Evolutionary conservation across 2,329 filamentous ascomycete species (phyloP).

Genomic region (Elsinoe batatas): DNA sequence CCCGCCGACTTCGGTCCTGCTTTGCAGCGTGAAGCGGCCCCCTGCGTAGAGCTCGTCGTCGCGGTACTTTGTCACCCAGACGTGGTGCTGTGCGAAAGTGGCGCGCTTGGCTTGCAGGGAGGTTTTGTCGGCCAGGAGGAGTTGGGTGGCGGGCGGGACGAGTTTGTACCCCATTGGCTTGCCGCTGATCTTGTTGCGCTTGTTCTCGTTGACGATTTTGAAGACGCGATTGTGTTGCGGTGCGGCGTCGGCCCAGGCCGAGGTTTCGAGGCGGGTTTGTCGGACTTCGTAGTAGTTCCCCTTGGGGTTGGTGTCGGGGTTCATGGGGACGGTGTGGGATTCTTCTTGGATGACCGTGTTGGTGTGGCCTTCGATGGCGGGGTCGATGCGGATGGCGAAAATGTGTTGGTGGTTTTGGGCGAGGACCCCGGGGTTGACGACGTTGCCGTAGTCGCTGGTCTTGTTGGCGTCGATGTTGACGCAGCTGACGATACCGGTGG

Average conservation of each 20-base stretch:
- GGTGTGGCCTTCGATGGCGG: constrained; percentile 46
- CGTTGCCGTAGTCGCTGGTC: constrained; percentile 38
- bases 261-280: constrained; percentile 23
- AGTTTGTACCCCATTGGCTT: constrained; percentile 42
- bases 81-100: constrained; percentile 40
- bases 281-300: constrained; percentile 52
- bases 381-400: constrained; percentile 56
- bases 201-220: constrained; percentile 43
- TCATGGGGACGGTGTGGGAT: constrained; percentile 39
- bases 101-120: constrained; percentile 39
- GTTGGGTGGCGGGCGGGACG: constrained; percentile 38
- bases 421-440: constrained; percentile 54
- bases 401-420: constrained; percentile 64
- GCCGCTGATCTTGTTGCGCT: constrained; percentile 36
- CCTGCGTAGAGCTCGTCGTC: constrained; percentile 44
- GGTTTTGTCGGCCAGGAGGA: constrained; percentile 38
- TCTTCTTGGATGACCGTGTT: constrained; percentile 48
- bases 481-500: constrained; percentile 57
- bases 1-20: constrained; percentile 31
- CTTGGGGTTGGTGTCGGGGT: constrained; percentile 48
- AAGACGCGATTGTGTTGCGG: constrained; percentile 44
- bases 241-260: constrained; percentile 21
- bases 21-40: constrained; percentile 39
- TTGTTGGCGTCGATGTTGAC: constrained; percentile 50
- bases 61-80: constrained; percentile 46